Conservation (phyloP, 257 asterid genomes). For the Voacanga thouarsii region DNA sequence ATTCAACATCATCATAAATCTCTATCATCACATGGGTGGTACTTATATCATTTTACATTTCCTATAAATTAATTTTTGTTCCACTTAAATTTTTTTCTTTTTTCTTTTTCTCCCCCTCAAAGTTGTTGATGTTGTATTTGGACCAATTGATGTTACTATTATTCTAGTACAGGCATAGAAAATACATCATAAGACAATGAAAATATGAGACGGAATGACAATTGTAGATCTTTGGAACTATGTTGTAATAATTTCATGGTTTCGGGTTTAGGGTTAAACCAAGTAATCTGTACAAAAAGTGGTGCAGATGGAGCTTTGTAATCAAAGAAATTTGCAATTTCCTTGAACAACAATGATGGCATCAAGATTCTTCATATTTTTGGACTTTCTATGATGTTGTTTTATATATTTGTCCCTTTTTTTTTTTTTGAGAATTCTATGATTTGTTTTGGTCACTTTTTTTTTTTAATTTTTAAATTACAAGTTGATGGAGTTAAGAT, state of each 20-base stretch:
- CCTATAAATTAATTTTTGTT: conserved; percentile 3
- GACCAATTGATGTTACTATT: conserved; percentile 25
- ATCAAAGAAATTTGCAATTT: conserved; percentile 31
- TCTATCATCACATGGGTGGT: conserved; percentile 35
- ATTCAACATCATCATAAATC: conserved; percentile 25
- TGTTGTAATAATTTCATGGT: conserved; percentile 36
- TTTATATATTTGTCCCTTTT: not conserved
- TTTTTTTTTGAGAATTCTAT: not conserved
- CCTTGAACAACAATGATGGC: conserved; percentile 34
- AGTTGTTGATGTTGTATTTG: conserved; percentile 19
- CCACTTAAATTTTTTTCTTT: not conserved
- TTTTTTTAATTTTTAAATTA: not conserved
- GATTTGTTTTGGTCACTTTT: not conserved
- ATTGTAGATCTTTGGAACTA: conserved; percentile 49
- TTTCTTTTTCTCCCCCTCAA: not conserved
- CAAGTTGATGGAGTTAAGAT: conserved; percentile 11
- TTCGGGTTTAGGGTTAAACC: conserved; percentile 19
- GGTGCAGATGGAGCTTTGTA: conserved; percentile 33
- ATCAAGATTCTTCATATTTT: conserved; percentile 40
- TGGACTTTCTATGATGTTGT: not conserved
- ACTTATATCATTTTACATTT: not conserved
- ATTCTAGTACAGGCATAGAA: conserved; percentile 41
- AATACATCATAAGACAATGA: conserved; percentile 12
- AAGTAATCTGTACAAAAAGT: conserved; percentile 34
- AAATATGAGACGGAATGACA: conserved; percentile 20